phyloP scores from a whole-genome alignment of 306 rosid genomes.

The Glycyrrhiza uralensis region DNA sequence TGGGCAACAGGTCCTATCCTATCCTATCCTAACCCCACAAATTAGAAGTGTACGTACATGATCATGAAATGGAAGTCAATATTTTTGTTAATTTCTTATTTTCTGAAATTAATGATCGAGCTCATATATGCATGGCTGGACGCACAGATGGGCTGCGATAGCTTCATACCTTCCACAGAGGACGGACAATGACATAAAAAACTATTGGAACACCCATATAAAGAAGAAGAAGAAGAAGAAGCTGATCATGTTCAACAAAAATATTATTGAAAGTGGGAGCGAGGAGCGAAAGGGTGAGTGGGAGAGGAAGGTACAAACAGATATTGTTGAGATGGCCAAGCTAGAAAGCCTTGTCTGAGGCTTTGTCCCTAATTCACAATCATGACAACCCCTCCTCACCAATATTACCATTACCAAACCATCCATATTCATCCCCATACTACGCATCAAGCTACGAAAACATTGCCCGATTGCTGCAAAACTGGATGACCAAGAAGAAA shows the following conservation, averaged over 20 bases:
- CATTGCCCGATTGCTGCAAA: constrained; percentile 66
- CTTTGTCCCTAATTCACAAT: constrained; percentile 54
- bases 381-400: constrained; percentile 37
- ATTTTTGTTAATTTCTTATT: no score
- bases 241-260: no score
- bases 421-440: constrained; percentile 39
- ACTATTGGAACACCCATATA: constrained; percentile 68
- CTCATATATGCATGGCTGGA: not conserved
- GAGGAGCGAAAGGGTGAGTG: constrained; percentile 69
- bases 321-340: constrained; percentile 79
- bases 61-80: no score
- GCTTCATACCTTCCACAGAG: constrained; percentile 70
- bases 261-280: constrained; percentile 12
- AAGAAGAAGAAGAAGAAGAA: constrained; percentile 48
- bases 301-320: constrained; percentile 94
- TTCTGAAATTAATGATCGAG: no score
- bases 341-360: constrained; percentile 81
- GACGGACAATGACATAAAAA: constrained; percentile 66
- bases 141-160: constrained; percentile 72
- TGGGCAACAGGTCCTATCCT: constrained; percentile 77
- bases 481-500: constrained; percentile 79
- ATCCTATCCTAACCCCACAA: no score
- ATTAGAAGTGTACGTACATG: not conserved
- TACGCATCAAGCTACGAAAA: constrained; percentile 80
- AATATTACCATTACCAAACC: not conserved